These are phyloP conservation scores for Oryza officinalis DNA, from an alignment of 176 grass and related monocot genomes.

Conservation along the genomic window DNA sequence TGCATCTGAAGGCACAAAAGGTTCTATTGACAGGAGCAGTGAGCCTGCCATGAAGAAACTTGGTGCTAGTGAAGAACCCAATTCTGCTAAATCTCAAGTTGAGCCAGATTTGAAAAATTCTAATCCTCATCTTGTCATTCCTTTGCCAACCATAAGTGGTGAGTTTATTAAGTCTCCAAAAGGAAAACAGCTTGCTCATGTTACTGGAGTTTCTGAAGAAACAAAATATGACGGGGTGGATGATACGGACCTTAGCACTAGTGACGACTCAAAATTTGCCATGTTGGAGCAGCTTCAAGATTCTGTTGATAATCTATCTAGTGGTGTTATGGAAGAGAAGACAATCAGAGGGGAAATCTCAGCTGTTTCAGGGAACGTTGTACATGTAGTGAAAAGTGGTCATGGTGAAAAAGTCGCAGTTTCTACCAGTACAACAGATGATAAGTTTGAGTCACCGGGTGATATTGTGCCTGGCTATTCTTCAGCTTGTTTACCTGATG, in stretches of 20 bases:
- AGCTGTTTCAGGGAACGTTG: slow-evolving; percentile 20
- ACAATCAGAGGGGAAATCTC: slow-evolving; percentile 14
- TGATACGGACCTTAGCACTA: slow-evolving; percentile 29
- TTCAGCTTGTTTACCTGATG: slow-evolving; percentile 26
- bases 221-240: slow-evolving; percentile 35
- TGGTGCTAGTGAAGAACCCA: slow-evolving; percentile 24
- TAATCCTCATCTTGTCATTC: slow-evolving; percentile 30
- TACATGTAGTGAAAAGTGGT: slow-evolving; percentile 17
- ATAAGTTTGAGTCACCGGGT: slow-evolving; percentile 30
- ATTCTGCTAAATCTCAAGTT: slow-evolving; percentile 26
- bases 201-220: slow-evolving; percentile 41
- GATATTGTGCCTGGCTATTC: slow-evolving; percentile 2
- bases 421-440: slow-evolving; percentile 26
- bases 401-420: slow-evolving; percentile 29
- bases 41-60: slow-evolving; percentile 12
- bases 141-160: slow-evolving; percentile 28
- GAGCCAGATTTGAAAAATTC: slow-evolving; percentile 33
- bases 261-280: slow-evolving; percentile 30
- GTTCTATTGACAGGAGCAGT: slow-evolving; percentile 34
- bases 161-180: slow-evolving; percentile 39
- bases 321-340: slow-evolving; percentile 30
- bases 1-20: slow-evolving; percentile 19
- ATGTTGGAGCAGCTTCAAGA: slow-evolving; percentile 35
- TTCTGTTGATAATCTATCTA: slow-evolving; percentile 32
- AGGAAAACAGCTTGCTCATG: slow-evolving; percentile 41